A percentile compares a stretch with the other conserved stretches of the same genome.
These are phyloP conservation scores for Saccharomycopsis javanensis DNA, from an alignment of 805 yeast genomes.

Conservation along the genomic window DNA sequence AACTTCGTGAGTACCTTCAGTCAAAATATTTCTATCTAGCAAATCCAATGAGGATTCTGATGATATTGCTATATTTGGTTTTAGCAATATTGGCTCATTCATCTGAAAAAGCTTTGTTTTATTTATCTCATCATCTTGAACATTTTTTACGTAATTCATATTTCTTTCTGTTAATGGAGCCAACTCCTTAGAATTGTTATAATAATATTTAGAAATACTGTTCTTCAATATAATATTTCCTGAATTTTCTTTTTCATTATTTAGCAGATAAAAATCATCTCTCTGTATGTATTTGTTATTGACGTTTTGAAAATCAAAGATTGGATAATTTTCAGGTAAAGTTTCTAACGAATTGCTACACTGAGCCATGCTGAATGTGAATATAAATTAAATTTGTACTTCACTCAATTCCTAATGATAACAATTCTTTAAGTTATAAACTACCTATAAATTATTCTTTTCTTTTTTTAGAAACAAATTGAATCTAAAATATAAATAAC, in stretches of 20 bases:
- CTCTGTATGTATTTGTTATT: constrained; percentile 5
- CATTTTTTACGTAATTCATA: neutral
- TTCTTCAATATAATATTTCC: neutral
- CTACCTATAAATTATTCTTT: neutral
- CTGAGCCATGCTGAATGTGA: neutral
- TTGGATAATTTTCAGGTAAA: constrained; percentile 18
- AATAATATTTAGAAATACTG: neutral
- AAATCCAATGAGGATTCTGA: neutral
- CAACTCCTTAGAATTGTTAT: neutral
- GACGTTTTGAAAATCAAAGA: constrained; percentile 12
- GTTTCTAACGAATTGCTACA: constrained; percentile 16
- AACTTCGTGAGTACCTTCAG: neutral
- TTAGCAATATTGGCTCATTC: neutral
- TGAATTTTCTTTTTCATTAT: neutral
- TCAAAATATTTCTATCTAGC: neutral
- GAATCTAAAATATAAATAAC: no score
- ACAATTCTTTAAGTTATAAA: neutral
- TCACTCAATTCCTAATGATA: neutral
- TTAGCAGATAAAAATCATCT: neutral
- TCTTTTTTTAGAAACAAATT: no score
- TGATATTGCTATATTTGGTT: neutral
- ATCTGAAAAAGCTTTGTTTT: neutral
- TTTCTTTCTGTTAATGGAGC: neutral
- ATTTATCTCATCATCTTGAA: no score
- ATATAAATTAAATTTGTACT: neutral